These are phyloP conservation scores for Pseudogymnoascus destructans DNA, from an alignment of 2,329 filamentous ascomycete genomes.

Conservation along the genomic window DNA sequence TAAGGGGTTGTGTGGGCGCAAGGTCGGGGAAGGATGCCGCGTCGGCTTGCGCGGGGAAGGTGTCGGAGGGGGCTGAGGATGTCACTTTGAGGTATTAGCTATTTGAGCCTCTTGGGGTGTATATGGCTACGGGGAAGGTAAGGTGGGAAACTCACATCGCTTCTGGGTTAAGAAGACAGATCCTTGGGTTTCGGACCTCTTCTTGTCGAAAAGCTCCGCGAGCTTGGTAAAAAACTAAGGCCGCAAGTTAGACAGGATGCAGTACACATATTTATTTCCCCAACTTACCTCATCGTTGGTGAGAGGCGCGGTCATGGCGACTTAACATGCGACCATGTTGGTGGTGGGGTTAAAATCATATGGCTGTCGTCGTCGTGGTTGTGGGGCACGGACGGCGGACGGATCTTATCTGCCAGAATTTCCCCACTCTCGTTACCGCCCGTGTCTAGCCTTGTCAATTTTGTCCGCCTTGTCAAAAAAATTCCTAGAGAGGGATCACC, in stretches of 20 bases:
- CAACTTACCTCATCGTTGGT: constrained; percentile 46
- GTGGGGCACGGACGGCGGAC: constrained; percentile 1
- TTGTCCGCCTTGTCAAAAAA: constrained; percentile 7
- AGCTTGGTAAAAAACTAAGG: constrained; percentile 60
- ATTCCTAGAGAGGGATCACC: neutral
- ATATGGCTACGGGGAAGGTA: constrained; percentile 13
- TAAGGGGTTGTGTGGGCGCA: constrained; percentile 43
- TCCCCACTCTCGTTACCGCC: neutral
- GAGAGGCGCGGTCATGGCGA: constrained; percentile 36
- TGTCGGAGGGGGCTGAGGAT: constrained; percentile 21
- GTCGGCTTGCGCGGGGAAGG: constrained; percentile 31
- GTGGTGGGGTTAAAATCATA: constrained; percentile 8
- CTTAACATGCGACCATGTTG: constrained; percentile 10
- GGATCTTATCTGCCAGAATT: constrained; percentile 2
- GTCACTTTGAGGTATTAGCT: constrained; percentile 16
- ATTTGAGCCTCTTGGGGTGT: constrained; percentile 10
- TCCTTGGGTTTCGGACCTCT: constrained; percentile 58
- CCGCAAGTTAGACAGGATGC: neutral
- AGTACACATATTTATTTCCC: neutral
- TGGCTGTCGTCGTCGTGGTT: neutral
- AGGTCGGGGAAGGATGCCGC: constrained; percentile 48
- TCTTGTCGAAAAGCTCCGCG: constrained; percentile 51
- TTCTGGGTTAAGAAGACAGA: constrained; percentile 67
- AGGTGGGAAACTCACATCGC: constrained; percentile 39
- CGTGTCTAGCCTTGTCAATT: constrained; percentile 9